Conservation (phyloP, 257 asterid genomes). For the Solanum microdontum region DNA sequence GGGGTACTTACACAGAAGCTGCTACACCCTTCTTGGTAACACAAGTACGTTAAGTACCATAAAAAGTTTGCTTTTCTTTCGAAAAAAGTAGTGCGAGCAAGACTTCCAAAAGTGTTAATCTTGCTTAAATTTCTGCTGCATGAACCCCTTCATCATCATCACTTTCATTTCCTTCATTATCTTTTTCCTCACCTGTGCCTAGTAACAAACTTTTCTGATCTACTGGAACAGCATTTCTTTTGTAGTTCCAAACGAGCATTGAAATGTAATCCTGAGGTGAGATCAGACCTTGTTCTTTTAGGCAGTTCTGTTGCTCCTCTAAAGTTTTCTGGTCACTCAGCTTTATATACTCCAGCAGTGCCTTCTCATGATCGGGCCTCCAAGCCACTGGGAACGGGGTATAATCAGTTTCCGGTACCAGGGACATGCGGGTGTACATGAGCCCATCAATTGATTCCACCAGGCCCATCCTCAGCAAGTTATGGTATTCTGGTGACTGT, state of each 20-base stretch:
- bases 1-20: conserved; percentile 26
- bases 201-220: conserved; percentile 34
- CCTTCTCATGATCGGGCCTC: conserved; percentile 93
- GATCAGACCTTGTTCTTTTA: conserved; percentile 72
- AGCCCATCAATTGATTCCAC: conserved; percentile 94
- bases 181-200: conserved; percentile 30
- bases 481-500: conserved; percentile 84
- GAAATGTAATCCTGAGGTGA: conserved; percentile 94
- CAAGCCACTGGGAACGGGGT: conserved; percentile 75
- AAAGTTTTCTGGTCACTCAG: conserved; percentile 58
- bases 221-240: conserved; percentile 50
- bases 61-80: background rate
- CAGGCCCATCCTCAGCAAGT: conserved; percentile 88
- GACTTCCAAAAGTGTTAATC: background rate
- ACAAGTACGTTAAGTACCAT: background rate
- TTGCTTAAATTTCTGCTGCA: conserved; percentile 40
- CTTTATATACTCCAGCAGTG: conserved; percentile 69
- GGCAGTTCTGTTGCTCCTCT: conserved; percentile 58
- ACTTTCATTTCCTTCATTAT: conserved; percentile 6
- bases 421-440: conserved; percentile 85
- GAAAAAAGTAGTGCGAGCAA: background rate
- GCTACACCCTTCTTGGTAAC: background rate
- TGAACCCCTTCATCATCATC: conserved; percentile 34
- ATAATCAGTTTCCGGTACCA: conserved; percentile 92
- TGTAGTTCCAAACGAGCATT: conserved; percentile 95